Conservation (phyloP, 495 filamentous ascomycete species). For the Echria macrotheca region DNA sequence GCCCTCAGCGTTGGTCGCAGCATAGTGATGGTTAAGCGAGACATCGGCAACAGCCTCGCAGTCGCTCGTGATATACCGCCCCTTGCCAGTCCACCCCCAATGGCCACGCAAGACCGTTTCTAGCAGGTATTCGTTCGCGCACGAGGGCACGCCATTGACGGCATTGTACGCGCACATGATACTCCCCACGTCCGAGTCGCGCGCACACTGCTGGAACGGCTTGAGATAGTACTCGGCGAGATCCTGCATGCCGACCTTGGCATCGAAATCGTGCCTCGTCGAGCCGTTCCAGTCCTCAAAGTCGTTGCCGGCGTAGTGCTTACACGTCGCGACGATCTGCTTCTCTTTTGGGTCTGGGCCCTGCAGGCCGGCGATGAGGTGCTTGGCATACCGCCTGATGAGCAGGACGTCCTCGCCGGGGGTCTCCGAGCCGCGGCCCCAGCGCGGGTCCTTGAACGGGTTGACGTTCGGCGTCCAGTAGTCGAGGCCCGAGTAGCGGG, state of each 20-base stretch:
- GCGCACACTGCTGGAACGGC: conserved; percentile 41
- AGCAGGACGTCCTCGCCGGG: conserved; percentile 38
- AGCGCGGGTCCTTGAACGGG: conserved; percentile 48
- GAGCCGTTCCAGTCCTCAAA: conserved; percentile 46
- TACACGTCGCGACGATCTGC: conserved; percentile 31
- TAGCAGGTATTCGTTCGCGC: conserved; percentile 38
- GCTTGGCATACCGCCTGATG: conserved; percentile 35
- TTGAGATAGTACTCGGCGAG: conserved; percentile 44
- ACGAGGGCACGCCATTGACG: conserved; percentile 42
- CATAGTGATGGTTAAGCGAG: conserved; percentile 20
- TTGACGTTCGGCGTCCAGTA: conserved; percentile 68
- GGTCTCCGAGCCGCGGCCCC: conserved; percentile 33
- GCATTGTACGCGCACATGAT: conserved; percentile 49
- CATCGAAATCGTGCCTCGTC: conserved; percentile 35
- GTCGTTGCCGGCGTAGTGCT: conserved; percentile 48
- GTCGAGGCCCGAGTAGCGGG: conserved; percentile 51
- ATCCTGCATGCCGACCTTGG: conserved; percentile 36
- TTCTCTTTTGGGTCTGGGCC: conserved; percentile 12
- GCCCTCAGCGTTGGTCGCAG: conserved; percentile 18
- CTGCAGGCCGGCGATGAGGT: conserved; percentile 31
- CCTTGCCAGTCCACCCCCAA: conserved; percentile 41
- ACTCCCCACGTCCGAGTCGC: conserved; percentile 39
- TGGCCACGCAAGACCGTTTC: conserved; percentile 39
- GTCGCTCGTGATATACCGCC: conserved; percentile 41
- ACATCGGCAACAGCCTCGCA: conserved; percentile 34